These are phyloP conservation scores for Fusarium fracticaudum DNA, from an alignment of 2,329 filamentous ascomycete species.

Conservation along the genomic window DNA sequence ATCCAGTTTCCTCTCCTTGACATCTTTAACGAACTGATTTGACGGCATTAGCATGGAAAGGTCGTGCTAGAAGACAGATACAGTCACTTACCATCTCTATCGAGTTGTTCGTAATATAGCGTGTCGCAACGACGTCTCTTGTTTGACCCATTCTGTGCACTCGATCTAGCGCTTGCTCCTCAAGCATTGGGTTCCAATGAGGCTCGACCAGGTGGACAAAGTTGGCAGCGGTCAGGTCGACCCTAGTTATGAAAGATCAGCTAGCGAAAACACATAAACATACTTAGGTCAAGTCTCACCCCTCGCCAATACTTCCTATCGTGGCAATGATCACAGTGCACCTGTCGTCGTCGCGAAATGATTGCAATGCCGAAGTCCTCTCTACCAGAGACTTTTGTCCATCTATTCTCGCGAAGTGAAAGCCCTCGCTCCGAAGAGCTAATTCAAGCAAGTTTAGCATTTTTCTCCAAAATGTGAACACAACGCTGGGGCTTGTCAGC, in stretches of 20 bases:
- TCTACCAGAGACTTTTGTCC: background rate
- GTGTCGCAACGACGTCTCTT: background rate
- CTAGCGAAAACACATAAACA: too few species aligned
- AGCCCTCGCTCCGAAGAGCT: background rate
- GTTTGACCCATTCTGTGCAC: background rate
- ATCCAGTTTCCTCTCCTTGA: too few species aligned
- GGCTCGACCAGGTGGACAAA: background rate
- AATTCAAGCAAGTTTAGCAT: background rate
- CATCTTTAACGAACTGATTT: background rate
- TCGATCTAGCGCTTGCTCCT: background rate
- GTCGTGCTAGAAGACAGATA: too few species aligned
- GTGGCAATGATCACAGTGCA: background rate
- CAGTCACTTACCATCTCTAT: background rate
- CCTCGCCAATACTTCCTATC: background rate
- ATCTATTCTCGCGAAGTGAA: background rate
- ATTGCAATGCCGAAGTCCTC: background rate
- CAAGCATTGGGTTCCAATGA: background rate
- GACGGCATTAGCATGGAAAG: background rate
- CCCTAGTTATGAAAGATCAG: background rate
- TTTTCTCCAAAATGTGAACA: background rate
- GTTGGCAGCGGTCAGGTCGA: background rate
- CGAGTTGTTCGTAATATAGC: background rate
- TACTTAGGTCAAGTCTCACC: too few species aligned
- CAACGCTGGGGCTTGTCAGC: rapidly evolving
- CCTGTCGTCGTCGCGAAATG: background rate